Evolutionary conservation across 306 rosid genomes (phyloP).

Genomic region (Quercus engelmannii): DNA sequence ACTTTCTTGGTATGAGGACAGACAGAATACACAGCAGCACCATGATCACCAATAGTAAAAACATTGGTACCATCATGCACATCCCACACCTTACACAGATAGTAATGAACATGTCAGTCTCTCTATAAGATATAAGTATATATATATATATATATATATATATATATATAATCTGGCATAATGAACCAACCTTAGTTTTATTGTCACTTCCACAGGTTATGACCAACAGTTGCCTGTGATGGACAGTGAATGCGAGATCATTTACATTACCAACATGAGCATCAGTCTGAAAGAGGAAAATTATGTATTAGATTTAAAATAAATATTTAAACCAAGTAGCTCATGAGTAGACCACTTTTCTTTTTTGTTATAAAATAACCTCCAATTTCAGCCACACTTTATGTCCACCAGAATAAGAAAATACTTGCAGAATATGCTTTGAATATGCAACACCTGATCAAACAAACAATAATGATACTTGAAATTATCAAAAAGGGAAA

Average conservation of each 20-base stretch:
- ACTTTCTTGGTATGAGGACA: conserved; percentile 22
- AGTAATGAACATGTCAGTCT: conserved; percentile 13
- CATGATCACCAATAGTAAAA: conserved; percentile 29
- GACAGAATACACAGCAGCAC: conserved; percentile 44
- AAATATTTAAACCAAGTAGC: not conserved
- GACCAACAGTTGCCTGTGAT: not conserved
- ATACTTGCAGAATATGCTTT: conserved; percentile 20
- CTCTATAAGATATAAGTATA: not conserved
- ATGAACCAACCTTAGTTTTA: conserved; percentile 14
- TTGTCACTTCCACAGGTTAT: conserved; percentile 34
- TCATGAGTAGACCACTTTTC: not conserved
- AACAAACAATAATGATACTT: not conserved
- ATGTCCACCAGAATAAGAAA: not conserved
- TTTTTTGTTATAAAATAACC: not conserved
- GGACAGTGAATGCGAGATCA: conserved; percentile 22
- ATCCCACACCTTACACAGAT: conserved; percentile 41
- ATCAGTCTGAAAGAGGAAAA: conserved; percentile 14
- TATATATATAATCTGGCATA: not conserved
- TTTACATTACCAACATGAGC: conserved; percentile 33
- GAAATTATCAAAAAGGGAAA: not conserved
- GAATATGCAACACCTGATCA: conserved; percentile 34
- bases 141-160: too few species aligned
- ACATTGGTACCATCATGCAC: conserved; percentile 1
- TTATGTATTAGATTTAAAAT: conserved; percentile 9
- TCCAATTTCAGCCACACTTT: not conserved